phyloP scores from a whole-genome alignment of 164 flowering plant genomes.

The Liquidambar formosana region DNA sequence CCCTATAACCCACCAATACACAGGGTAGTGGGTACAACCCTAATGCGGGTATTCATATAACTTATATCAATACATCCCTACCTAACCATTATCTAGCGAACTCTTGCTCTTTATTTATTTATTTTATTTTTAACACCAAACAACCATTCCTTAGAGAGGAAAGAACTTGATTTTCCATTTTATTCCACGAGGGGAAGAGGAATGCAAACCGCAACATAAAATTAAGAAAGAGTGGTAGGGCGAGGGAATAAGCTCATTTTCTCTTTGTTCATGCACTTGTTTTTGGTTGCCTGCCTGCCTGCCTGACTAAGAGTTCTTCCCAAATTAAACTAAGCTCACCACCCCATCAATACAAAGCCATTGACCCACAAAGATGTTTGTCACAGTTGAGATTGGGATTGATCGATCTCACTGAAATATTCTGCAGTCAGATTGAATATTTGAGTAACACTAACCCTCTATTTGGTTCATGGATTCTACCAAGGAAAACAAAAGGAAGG shows the following conservation, averaged over 20 bases:
- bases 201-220: no score
- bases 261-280: neutral
- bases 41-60: no score
- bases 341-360: slow-evolving; percentile 19
- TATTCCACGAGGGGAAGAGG: no score
- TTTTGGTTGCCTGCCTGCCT: neutral
- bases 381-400: slow-evolving; percentile 22
- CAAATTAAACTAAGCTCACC: neutral
- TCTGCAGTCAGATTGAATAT: slow-evolving; percentile 10
- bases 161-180: no score
- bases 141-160: no score
- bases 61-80: no score
- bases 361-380: slow-evolving; percentile 17
- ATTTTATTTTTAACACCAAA: no score
- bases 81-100: no score
- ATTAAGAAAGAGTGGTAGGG: neutral
- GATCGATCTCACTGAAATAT: slow-evolving; percentile 8
- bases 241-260: neutral
- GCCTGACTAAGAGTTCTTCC: no score
- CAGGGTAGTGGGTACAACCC: no score
- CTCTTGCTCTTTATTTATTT: no score
- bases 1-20: no score
- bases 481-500: neutral
- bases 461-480: neutral
- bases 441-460: slow-evolving; percentile 7